Evolutionary conservation across 805 yeast species (phyloP), one percentile per base, ranked within the genome.

Genomic region (Candida nemodendra): DNA sequence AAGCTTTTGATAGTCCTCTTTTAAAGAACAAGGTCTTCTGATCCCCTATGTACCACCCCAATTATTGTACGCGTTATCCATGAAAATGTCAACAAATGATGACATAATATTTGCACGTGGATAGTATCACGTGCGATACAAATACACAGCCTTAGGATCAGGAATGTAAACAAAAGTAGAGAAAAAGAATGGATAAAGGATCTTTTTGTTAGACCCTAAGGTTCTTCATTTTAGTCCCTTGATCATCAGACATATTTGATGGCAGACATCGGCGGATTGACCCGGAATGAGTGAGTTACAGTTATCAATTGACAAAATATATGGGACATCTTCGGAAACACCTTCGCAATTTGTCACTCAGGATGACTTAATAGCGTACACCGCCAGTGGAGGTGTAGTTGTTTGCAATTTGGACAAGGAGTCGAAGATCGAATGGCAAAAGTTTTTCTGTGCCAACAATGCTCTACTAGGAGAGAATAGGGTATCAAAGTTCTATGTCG

Each of bases 381-480:
- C 71, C 3, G 81, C 81, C 9, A 72, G 80, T 41, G 80, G 80
- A 16, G 82, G 82, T 4, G 81, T 77, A 4, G 79, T 77, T 9
- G 78, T 76, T 1, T 60, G 73, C 30, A 51, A 60, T 14, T 37
- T 53, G 9, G 39, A 71, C 2, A 47, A 57, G 12, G 39, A 42
- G 4, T 39, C 46, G 29, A 34, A 30, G 29, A 45, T 59, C 0
- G 36, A 39, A 11, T 44, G 60, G 39, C 81, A 74, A 47, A 56
- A 77, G 42, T 74, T 77, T 50, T 74, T 71, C 54, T 74, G 78
- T 58, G 81, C 81, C 13, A 73, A 69, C 39, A 49, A 47, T 36
- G 40, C 41, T 26, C 33, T 39, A 4, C 11, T 27, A 2, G 17
- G 15, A 12, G 40, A 45, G 8, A 17, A 18, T 5, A 24, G 11